Conservation (phyloP, 2,329 filamentous ascomycete species). For the Fusarium citri region DNA sequence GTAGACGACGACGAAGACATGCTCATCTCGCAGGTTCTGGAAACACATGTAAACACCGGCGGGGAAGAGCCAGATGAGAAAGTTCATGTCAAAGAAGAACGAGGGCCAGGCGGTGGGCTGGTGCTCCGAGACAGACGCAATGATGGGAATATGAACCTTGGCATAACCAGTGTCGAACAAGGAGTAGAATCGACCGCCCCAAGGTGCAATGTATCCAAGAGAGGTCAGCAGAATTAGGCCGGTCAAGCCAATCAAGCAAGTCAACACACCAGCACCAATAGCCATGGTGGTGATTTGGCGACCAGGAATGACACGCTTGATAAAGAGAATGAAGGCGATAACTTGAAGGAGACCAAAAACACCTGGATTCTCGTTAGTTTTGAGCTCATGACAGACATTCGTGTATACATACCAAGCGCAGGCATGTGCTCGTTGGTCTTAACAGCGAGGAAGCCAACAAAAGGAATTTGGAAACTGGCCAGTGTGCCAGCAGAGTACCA, state of each 20-base stretch:
- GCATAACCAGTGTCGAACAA: slow-evolving; percentile 99
- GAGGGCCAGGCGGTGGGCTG: slow-evolving; percentile 99
- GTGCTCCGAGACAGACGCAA: slow-evolving; percentile 99
- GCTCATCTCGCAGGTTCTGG: slow-evolving; percentile 91
- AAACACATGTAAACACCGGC: slow-evolving; percentile 99
- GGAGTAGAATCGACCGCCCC: slow-evolving; percentile 99
- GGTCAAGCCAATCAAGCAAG: slow-evolving; percentile 78
- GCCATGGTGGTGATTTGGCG: slow-evolving; percentile 96
- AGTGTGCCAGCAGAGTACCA: slow-evolving; percentile 98
- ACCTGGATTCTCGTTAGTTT: slow-evolving; percentile 61
- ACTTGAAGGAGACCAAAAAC: slow-evolving; percentile 97
- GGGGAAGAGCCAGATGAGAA: slow-evolving; percentile 99
- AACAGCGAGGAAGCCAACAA: slow-evolving; percentile 96
- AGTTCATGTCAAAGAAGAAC: slow-evolving; percentile 98
- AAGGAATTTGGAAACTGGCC: slow-evolving; percentile 99
- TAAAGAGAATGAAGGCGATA: slow-evolving; percentile 90
- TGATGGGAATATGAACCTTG: slow-evolving; percentile 99
- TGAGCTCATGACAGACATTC: neutral
- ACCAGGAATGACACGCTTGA: slow-evolving; percentile 87
- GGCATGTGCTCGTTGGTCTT: slow-evolving; percentile 99
- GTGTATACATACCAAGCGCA: slow-evolving; percentile 74
- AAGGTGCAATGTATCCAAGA: slow-evolving; percentile 92
- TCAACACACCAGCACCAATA: slow-evolving; percentile 76
- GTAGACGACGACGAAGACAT: slow-evolving; percentile 98
- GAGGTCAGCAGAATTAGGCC: slow-evolving; percentile 89